Conservation (phyloP, 306 rosid species). For the Citrullus amarus region DNA sequence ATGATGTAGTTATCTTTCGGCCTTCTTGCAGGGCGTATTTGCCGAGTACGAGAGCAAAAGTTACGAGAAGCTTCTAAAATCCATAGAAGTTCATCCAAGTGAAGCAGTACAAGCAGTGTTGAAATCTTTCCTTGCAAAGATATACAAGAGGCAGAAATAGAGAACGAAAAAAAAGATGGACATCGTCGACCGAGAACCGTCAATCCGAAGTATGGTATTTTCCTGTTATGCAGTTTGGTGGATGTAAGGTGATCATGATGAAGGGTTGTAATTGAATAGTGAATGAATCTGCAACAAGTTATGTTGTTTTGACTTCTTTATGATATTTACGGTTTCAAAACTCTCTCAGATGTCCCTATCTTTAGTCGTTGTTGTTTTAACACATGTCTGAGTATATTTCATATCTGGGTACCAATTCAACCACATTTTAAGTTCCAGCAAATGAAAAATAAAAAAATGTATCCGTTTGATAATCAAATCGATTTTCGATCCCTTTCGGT, state of each 20-base stretch:
- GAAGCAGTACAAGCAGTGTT: slow-evolving; percentile 70
- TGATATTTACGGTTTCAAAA: not conserved
- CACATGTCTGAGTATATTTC: not conserved
- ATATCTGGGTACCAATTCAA: not conserved
- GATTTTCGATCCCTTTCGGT: not conserved
- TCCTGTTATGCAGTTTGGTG: not conserved
- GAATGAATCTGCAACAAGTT: not conserved
- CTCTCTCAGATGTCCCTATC: not conserved
- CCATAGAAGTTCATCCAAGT: slow-evolving; percentile 73
- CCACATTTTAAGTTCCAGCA: not conserved
- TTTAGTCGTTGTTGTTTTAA: not conserved
- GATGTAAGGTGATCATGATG: not conserved
- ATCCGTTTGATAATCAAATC: not conserved
- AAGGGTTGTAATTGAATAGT: not conserved
- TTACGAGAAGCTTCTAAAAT: slow-evolving; percentile 41
- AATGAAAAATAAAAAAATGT: not conserved
- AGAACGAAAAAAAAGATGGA: not conserved
- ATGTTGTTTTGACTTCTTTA: not conserved
- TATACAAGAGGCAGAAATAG: slow-evolving; percentile 85
- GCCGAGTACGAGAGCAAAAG: slow-evolving; percentile 61
- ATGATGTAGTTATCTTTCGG: not conserved
- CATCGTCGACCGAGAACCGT: not conserved
- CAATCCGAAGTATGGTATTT: not conserved
- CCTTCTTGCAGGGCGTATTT: slow-evolving; percentile 39
- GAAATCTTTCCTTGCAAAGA: slow-evolving; percentile 80